phyloP scores from a whole-genome alignment of 2,329 filamentous ascomycete species.

The Alternaria sp. region DNA sequence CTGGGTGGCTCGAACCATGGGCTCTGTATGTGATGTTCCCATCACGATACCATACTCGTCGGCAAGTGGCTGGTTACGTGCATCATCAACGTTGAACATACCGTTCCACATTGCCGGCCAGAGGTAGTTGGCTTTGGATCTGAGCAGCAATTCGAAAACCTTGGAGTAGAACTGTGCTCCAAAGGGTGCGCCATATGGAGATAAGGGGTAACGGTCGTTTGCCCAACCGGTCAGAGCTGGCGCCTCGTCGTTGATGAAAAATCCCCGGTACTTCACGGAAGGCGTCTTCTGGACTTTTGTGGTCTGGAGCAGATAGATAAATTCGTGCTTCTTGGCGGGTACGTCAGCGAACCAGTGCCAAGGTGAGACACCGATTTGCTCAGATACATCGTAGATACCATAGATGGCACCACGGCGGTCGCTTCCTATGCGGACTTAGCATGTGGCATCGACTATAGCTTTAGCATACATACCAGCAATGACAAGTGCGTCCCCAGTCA shows the following conservation, averaged over 20 bases:
- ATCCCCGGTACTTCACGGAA: conserved; percentile 71
- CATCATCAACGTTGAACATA: conserved; percentile 77
- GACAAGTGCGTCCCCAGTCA: conserved; percentile 67
- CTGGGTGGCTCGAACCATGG: conserved; percentile 68
- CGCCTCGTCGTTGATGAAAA: conserved; percentile 76
- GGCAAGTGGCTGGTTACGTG: conserved; percentile 71
- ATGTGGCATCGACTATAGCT: neutral
- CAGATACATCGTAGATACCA: conserved; percentile 74
- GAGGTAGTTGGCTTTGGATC: conserved; percentile 75
- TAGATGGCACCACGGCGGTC: conserved; percentile 74
- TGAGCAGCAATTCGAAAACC: conserved; percentile 75
- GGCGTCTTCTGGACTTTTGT: conserved; percentile 67
- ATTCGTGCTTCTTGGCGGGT: conserved; percentile 59
- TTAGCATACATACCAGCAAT: conserved; percentile 61
- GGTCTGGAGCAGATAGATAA: conserved; percentile 64
- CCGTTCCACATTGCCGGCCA: conserved; percentile 77
- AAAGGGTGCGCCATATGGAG: conserved; percentile 54
- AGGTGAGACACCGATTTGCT: conserved; percentile 76
- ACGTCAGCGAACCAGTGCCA: conserved; percentile 76
- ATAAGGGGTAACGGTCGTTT: conserved; percentile 61
- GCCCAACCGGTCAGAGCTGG: conserved; percentile 74
- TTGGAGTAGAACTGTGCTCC: conserved; percentile 72
- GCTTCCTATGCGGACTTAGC: conserved; percentile 52
- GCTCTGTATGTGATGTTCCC: conserved; percentile 76
- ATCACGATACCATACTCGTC: conserved; percentile 79